phyloP scores from a whole-genome alignment of 345 rosid genomes.

The Abelmoschus esculentus region DNA sequence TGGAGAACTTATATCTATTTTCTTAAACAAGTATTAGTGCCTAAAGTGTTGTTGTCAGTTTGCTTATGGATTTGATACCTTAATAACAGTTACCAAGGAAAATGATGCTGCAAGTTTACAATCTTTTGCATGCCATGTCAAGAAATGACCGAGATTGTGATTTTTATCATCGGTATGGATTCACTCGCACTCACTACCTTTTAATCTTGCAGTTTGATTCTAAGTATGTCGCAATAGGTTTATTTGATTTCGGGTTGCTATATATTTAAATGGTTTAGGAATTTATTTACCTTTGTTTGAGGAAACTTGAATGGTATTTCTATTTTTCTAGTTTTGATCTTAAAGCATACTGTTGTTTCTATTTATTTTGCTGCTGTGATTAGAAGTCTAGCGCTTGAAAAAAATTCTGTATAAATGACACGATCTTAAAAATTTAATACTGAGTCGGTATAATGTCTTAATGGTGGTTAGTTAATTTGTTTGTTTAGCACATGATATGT shows the following conservation, averaged over 20 bases:
- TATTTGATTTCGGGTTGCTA: constrained; percentile 10
- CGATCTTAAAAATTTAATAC: background rate
- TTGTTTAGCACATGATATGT: background rate
- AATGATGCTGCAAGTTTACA: constrained; percentile 93
- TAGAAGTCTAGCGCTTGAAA: background rate
- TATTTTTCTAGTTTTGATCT: background rate
- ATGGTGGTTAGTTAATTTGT: background rate
- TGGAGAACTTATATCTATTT: constrained; percentile 1
- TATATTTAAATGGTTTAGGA: constrained; percentile 1
- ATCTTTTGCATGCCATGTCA: constrained; percentile 84
- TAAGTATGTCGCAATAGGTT: background rate
- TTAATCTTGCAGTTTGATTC: background rate
- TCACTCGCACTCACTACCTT: background rate
- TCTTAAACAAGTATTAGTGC: background rate
- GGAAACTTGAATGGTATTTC: background rate
- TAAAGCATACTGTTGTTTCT: background rate
- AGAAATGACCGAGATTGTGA: constrained; percentile 95
- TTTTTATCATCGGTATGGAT: constrained; percentile 88
- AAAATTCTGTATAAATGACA: background rate
- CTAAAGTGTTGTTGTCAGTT: background rate
- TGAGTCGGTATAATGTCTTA: background rate
- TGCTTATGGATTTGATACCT: constrained; percentile 15
- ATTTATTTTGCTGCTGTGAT: background rate
- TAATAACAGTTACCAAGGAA: constrained; percentile 81
- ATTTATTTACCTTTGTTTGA: background rate